Conservation (phyloP, 495 filamentous ascomycete genomes). For the Choiromyces venosus region DNA sequence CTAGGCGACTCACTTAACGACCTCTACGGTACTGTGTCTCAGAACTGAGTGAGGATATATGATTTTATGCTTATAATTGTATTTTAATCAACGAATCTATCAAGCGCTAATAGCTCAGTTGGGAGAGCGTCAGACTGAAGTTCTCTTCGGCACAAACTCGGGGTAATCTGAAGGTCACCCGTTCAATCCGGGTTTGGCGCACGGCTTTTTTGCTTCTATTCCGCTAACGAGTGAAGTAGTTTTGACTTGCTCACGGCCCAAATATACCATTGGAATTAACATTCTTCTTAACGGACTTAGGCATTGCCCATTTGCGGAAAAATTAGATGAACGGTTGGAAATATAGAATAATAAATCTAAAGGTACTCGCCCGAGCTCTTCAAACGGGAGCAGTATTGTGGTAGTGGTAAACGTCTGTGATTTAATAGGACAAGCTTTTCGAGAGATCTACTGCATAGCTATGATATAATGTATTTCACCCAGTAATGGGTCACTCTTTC, state of each 20-base stretch:
- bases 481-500: too few species aligned
- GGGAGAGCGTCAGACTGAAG: conserved; percentile 39
- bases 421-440: background rate
- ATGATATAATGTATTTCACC: too few species aligned
- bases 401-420: background rate
- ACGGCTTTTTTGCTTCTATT: conserved; percentile 13
- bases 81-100: background rate
- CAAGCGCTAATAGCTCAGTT: conserved; percentile 40
- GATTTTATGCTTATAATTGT: background rate
- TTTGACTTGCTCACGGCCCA: background rate
- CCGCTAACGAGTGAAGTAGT: background rate
- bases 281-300: background rate
- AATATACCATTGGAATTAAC: background rate
- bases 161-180: conserved; percentile 36
- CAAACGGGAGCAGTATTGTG: background rate
- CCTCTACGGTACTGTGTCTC: too few species aligned
- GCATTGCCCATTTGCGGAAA: background rate
- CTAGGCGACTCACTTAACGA: too few species aligned
- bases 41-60: background rate
- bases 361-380: background rate
- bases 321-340: background rate
- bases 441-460: background rate
- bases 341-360: background rate
- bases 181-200: conserved; percentile 38
- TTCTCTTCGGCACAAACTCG: conserved; percentile 12